A percentile compares a stretch with the other conserved stretches of the same genome.
Evolutionary conservation across 2,329 filamentous ascomycete genomes (phyloP).

Genomic region (Elsinoe necatrix): DNA sequence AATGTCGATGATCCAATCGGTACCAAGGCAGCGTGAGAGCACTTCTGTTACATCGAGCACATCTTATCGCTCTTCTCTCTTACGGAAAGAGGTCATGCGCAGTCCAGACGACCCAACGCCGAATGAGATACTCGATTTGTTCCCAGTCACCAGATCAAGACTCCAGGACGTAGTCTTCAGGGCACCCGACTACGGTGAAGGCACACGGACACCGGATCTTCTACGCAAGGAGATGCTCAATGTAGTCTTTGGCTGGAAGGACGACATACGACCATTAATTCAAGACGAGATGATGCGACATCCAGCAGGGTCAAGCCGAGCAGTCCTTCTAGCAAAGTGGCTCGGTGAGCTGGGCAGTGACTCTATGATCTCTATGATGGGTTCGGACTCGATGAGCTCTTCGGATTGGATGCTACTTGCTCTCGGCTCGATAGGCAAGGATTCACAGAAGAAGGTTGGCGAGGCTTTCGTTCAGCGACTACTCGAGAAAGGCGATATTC

Average conservation of each 20-base stretch:
- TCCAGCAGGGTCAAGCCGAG: slow-evolving; percentile 61
- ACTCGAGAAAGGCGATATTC: slow-evolving; percentile 80
- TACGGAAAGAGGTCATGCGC: slow-evolving; percentile 70
- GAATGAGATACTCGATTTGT: slow-evolving; percentile 59
- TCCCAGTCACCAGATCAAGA: slow-evolving; percentile 74
- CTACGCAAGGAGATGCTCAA: slow-evolving; percentile 83
- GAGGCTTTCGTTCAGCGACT: slow-evolving; percentile 85
- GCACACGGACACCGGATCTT: slow-evolving; percentile 52
- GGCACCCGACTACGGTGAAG: slow-evolving; percentile 48
- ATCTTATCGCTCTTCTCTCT: slow-evolving; percentile 54
- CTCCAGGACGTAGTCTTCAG: slow-evolving; percentile 77
- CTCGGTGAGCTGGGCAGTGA: slow-evolving; percentile 77
- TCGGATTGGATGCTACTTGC: slow-evolving; percentile 97
- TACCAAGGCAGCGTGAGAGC: slow-evolving; percentile 31
- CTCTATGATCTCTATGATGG: slow-evolving; percentile 64
- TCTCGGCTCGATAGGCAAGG: slow-evolving; percentile 69
- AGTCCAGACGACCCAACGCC: slow-evolving; percentile 64
- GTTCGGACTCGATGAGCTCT: slow-evolving; percentile 78
- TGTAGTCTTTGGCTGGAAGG: slow-evolving; percentile 91
- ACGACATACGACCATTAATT: slow-evolving; percentile 71
- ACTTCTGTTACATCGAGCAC: slow-evolving; percentile 40
- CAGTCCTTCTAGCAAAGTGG: slow-evolving; percentile 85
- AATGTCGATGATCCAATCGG: slow-evolving; percentile 23
- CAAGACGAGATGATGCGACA: slow-evolving; percentile 76
- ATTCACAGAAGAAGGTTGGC: slow-evolving; percentile 79